Evolutionary conservation across 2,329 filamentous ascomycete genomes (phyloP).

Genomic region (Colletotrichum tropicicola): DNA sequence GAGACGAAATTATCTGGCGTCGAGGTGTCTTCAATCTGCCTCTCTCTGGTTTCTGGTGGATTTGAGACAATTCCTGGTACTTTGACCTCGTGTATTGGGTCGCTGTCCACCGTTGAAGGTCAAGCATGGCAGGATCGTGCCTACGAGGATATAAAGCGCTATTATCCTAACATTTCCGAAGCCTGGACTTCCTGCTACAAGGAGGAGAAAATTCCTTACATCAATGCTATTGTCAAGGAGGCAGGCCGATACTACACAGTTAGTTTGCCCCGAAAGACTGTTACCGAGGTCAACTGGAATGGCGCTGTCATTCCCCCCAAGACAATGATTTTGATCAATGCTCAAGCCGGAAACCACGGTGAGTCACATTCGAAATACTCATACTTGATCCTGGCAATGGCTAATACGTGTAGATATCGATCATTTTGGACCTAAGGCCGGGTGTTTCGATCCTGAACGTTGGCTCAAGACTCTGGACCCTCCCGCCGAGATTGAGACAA

Average conservation of each 20-base stretch:
- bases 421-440: conserved; percentile 69
- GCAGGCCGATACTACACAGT: conserved; percentile 82
- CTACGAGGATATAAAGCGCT: conserved; percentile 73
- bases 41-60: conserved; percentile 84
- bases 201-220: conserved; percentile 80
- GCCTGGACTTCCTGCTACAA: conserved; percentile 78
- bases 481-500: conserved; percentile 52
- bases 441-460: conserved; percentile 74
- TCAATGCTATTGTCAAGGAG: conserved; percentile 82
- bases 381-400: no score
- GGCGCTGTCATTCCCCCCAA: conserved; percentile 75
- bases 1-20: conserved; percentile 57
- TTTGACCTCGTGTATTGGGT: conserved; percentile 81
- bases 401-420: conserved; percentile 81
- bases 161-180: conserved; percentile 74
- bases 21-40: conserved; percentile 81
- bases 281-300: conserved; percentile 77
- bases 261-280: conserved; percentile 78
- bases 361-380: conserved; percentile 26
- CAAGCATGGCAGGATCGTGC: conserved; percentile 76
- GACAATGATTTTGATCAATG: conserved; percentile 77
- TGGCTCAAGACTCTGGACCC: conserved; percentile 56
- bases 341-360: conserved; percentile 47
- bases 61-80: conserved; percentile 85
- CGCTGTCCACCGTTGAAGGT: conserved; percentile 73